These are phyloP conservation scores for Pythium monospermum DNA, from an alignment of 352 stramenopile genomes.

Conservation along the genomic window DNA sequence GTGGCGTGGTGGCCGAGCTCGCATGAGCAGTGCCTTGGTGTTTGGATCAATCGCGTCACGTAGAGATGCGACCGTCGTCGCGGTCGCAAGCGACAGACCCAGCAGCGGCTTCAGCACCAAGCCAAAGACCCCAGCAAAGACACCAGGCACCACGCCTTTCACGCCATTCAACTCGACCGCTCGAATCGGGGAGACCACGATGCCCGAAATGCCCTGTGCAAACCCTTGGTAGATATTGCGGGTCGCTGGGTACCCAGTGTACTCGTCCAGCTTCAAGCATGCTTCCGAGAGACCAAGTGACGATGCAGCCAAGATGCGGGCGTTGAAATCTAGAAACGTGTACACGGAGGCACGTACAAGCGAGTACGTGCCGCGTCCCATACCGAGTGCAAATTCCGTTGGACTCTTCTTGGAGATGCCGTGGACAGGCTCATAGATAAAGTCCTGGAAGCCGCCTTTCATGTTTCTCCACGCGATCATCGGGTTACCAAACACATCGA, in stretches of 20 bases:
- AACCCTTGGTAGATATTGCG: constrained; percentile 86
- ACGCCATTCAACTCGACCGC: constrained; percentile 75
- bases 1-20: constrained; percentile 67
- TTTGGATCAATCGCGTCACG: constrained; percentile 77
- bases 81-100: constrained; percentile 67
- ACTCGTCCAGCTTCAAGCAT: constrained; percentile 84
- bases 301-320: constrained; percentile 78
- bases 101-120: constrained; percentile 80
- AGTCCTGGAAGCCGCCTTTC: constrained; percentile 72
- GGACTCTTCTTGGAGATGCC: constrained; percentile 76
- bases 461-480: constrained; percentile 88
- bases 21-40: constrained; percentile 74
- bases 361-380: constrained; percentile 78
- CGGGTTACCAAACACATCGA: constrained; percentile 85
- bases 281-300: constrained; percentile 80
- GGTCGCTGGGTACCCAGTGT: constrained; percentile 81
- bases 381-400: constrained; percentile 70
- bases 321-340: constrained; percentile 84
- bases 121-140: constrained; percentile 75
- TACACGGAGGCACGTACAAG: constrained; percentile 82
- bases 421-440: constrained; percentile 76
- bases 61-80: constrained; percentile 65
- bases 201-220: constrained; percentile 75
- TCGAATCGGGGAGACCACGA: constrained; percentile 82
- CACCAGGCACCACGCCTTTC: constrained; percentile 65